Evolutionary conservation across 2,329 filamentous ascomycete species (phyloP), one percentile per base, ranked within the genome.

Genomic region (Aureobasidium sp.): DNA sequence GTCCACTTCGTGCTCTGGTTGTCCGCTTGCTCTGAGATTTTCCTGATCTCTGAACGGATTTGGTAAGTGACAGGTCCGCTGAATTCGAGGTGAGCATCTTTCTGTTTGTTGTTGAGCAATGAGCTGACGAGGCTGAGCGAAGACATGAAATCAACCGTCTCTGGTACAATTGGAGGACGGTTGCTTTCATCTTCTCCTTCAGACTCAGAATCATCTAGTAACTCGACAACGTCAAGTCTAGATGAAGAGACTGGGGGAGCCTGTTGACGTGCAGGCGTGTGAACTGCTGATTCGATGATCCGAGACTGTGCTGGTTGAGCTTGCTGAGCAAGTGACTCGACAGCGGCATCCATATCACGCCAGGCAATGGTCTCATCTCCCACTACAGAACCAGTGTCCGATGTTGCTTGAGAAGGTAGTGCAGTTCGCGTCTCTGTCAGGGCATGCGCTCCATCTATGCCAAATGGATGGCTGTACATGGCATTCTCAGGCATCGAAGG

Each of bases 181-280:
- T 14, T 47, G n/a, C 25, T 41, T 25, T 50, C 36, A 8, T 54
- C 65, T 65, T 69, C 64, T 36, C 62, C 63, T 53, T 66, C 65
- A 21, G 59, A 60, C 50, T 68, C 65, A 49, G 65, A 67, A n/a
- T 64, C 64, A 62, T 47, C 44, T 9, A 50, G 7, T n/a, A 59
- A 14, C 16, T 50, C 57, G 14, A 59, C 45, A 11, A 59, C 45
- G 25, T 47, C 41, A 10, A 49, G 57, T 16, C 57, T 59, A 14
- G 57, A 50, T 16, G 57, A 50, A 16, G 27, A 27, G 3, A 25
- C 16, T 14, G 27, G 27, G 34, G 34, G 32, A 30, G 2, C 45
- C 34, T 41, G 14, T n/a, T 25, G 29, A 72, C 66, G 61, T 68
- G 64, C 2, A 32, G 13, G 42, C 68, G 66, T n/a, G 29, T 45